Evolutionary conservation across 2,329 filamentous ascomycete genomes (phyloP).

Genomic region (Calcarisporium arbuscula): DNA sequence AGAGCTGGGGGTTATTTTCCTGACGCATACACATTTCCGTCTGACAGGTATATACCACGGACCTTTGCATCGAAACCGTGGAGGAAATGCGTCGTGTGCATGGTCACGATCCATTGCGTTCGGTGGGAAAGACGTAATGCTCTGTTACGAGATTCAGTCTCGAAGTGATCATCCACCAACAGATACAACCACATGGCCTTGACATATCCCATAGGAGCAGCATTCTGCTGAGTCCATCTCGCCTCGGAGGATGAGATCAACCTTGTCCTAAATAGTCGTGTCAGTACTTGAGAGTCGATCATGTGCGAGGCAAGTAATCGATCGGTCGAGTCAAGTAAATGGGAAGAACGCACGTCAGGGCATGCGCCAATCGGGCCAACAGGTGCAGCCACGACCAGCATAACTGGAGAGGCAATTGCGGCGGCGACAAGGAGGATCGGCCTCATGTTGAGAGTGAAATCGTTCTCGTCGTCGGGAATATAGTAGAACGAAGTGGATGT

Average conservation of each 20-base stretch:
- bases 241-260: constrained; percentile 41
- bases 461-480: not conserved
- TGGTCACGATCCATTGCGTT: no score
- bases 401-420: constrained; percentile 8
- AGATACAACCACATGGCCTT: constrained; percentile 41
- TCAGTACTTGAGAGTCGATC: no score
- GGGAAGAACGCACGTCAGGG: constrained; percentile 19
- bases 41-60: no score
- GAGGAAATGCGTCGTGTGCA: no score
- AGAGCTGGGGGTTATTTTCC: no score
- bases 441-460: constrained; percentile 4
- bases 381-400: constrained; percentile 17
- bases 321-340: not conserved
- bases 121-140: no score
- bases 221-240: constrained; percentile 41
- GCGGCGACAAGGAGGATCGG: constrained; percentile 4
- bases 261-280: constrained; percentile 20
- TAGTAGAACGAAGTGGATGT: not conserved
- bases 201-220: constrained; percentile 48
- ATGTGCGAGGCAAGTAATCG: not conserved
- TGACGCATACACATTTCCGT: no score
- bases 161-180: constrained; percentile 28
- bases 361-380: constrained; percentile 28
- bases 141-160: no score
- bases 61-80: no score